Percentiles rank a stretch among this genome's conserved stretches.
These are phyloP conservation scores for Sporothrix globosa DNA, from an alignment of 2,329 filamentous ascomycete genomes.

Conservation along the genomic window DNA sequence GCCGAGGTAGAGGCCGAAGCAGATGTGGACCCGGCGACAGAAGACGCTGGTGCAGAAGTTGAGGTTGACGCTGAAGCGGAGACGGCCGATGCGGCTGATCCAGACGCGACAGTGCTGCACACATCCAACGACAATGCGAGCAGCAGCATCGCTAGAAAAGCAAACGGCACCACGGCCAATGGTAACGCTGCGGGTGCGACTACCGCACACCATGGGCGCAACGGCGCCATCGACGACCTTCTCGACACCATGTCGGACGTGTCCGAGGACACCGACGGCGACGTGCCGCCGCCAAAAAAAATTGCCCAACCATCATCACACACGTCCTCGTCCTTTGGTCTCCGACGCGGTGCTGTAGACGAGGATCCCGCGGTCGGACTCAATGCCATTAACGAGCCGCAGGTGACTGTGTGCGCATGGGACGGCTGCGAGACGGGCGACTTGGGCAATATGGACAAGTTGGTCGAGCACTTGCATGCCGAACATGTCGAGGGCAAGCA, in stretches of 20 bases:
- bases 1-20: constrained; percentile 39
- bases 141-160: neutral
- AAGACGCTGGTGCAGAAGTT: constrained; percentile 24
- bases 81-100: constrained; percentile 17
- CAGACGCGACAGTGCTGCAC: constrained; percentile 25
- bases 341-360: constrained; percentile 13
- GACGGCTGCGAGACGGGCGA: constrained; percentile 73
- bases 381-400: constrained; percentile 63
- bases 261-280: constrained; percentile 88
- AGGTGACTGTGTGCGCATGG: constrained; percentile 79
- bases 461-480: constrained; percentile 85
- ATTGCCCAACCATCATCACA: neutral
- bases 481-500: constrained; percentile 91
- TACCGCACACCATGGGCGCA: constrained; percentile 3
- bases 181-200: neutral
- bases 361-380: neutral
- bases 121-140: constrained; percentile 5
- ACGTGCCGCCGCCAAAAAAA: constrained; percentile 58
- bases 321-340: neutral
- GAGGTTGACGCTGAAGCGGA: constrained; percentile 9
- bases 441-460: constrained; percentile 75
- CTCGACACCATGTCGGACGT: constrained; percentile 69
- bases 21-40: constrained; percentile 39
- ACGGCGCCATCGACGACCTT: constrained; percentile 48
- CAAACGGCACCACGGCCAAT: constrained; percentile 33